A percentile compares a stretch with the other conserved stretches of the same genome.
These are phyloP conservation scores for Cladosporium sp. DNA, from an alignment of 2,329 filamentous ascomycete species.

Conservation along the genomic window DNA sequence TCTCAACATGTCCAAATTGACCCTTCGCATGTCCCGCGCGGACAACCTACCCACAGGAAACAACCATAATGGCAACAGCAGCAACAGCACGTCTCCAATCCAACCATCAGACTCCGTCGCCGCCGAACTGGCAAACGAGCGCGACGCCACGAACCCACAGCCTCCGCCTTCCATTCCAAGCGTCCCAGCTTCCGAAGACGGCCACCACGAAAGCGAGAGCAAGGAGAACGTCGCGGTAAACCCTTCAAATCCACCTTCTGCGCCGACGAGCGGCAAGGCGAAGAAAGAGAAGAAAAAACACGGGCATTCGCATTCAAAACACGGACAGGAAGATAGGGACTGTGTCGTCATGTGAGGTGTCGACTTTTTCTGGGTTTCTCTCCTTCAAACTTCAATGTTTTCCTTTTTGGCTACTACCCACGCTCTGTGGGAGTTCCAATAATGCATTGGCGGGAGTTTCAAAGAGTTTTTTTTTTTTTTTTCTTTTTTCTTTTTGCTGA, in stretches of 20 bases:
- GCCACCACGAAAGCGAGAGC: slow-evolving; percentile 1
- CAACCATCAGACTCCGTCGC: slow-evolving; percentile 14
- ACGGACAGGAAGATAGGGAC: slow-evolving; percentile 37
- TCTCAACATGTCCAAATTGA: slow-evolving; percentile 38
- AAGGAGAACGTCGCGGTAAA: not conserved
- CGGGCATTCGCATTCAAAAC: slow-evolving; percentile 23
- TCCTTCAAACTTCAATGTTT: no score
- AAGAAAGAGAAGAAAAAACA: slow-evolving; percentile 27
- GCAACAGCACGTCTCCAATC: not conserved
- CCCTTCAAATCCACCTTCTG: not conserved
- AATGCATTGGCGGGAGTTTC: no score
- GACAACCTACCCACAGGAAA: slow-evolving; percentile 12
- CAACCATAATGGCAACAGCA: not conserved
- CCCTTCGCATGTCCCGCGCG: slow-evolving; percentile 30
- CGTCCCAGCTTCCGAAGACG: slow-evolving; percentile 10
- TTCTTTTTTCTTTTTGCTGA: no score
- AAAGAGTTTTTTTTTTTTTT: no score
- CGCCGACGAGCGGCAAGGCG: slow-evolving; percentile 15
- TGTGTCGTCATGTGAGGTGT: slow-evolving; percentile 40
- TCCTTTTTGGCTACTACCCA: no score
- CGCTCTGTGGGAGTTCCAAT: no score
- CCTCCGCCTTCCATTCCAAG: slow-evolving; percentile 10
- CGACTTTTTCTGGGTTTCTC: no score
- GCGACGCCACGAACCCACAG: not conserved
- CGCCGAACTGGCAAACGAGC: slow-evolving; percentile 10